A percentile compares a stretch with the other conserved stretches of the same genome.
Evolutionary conservation across 2,329 filamentous ascomycete genomes (phyloP).

Genomic region (Parasarocladium wereldwijsianum): DNA sequence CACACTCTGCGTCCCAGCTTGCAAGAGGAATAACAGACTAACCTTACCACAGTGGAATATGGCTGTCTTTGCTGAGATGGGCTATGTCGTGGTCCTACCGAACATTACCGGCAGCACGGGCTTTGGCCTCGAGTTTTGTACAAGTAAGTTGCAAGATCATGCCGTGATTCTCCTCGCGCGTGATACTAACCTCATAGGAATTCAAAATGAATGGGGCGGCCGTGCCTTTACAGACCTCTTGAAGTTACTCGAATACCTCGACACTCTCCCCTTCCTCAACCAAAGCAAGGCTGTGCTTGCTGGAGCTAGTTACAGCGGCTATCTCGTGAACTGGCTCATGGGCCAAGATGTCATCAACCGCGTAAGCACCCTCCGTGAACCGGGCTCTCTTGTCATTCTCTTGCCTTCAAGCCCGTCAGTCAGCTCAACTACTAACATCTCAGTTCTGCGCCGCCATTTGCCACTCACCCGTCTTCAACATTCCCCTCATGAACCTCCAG

Average conservation of each 20-base stretch:
- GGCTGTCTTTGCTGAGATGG: constrained; percentile 43
- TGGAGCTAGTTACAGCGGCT: constrained; percentile 42
- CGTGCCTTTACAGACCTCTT: constrained; percentile 39
- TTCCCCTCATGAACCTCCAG: constrained; percentile 14
- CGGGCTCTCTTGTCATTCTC: neutral
- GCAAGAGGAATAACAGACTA: neutral
- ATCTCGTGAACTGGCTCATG: constrained; percentile 45
- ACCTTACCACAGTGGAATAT: constrained; percentile 30
- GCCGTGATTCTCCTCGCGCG: too few species aligned
- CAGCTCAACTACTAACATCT: neutral
- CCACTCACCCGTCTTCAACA: constrained; percentile 29
- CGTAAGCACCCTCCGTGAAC: constrained; percentile 10
- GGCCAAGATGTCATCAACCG: constrained; percentile 35
- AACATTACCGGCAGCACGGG: constrained; percentile 44
- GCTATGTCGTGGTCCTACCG: constrained; percentile 43
- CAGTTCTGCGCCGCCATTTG: constrained; percentile 22
- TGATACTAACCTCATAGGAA: constrained; percentile 18
- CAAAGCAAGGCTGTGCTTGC: constrained; percentile 34
- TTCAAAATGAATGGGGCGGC: constrained; percentile 37
- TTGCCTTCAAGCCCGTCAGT: neutral
- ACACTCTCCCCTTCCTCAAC: constrained; percentile 37
- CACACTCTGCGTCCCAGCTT: neutral
- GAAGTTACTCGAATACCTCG: constrained; percentile 35
- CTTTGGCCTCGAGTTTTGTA: constrained; percentile 29
- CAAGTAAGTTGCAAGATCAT: constrained; percentile 13